phyloP scores from a whole-genome alignment of 2,329 filamentous ascomycete genomes.

The Sporothrix pseudoabietina region DNA sequence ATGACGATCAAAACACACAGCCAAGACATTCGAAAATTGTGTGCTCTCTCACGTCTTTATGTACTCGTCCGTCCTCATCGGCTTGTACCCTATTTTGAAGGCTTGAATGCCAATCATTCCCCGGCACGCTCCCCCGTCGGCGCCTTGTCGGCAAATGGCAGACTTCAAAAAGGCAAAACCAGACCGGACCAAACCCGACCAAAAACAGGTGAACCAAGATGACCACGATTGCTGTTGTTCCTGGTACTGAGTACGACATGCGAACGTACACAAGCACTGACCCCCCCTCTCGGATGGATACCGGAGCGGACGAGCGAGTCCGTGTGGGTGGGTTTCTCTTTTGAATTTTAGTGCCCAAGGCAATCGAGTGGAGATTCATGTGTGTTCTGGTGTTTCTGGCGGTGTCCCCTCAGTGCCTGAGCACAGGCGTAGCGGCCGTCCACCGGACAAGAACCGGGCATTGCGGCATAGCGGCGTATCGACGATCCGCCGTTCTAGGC shows the following conservation, averaged over 20 bases:
- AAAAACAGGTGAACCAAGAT: not conserved
- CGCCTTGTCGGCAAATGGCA: constrained; percentile 20
- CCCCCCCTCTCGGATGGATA: not conserved
- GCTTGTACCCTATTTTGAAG: not conserved
- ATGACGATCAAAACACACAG: not conserved
- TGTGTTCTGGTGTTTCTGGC: not conserved
- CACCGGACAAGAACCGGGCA: constrained; percentile 28
- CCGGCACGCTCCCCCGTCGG: constrained; percentile 3
- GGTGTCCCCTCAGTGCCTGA: not conserved
- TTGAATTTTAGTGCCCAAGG: not conserved
- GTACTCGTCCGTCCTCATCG: not conserved
- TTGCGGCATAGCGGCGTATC: constrained; percentile 22
- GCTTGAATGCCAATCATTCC: not conserved
- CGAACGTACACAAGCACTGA: no score
- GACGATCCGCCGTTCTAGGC: constrained; percentile 20
- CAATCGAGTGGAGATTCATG: not conserved
- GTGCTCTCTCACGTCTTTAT: not conserved
- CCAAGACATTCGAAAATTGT: not conserved
- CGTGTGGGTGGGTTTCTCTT: not conserved
- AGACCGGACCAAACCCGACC: not conserved
- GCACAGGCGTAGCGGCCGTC: constrained; percentile 19
- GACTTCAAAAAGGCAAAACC: not conserved
- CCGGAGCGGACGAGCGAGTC: constrained; percentile 9
- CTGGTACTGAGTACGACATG: not conserved
- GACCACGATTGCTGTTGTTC: not conserved